Conservation (phyloP, 202 grass and related monocot species). For the Panicum virgatum region DNA sequence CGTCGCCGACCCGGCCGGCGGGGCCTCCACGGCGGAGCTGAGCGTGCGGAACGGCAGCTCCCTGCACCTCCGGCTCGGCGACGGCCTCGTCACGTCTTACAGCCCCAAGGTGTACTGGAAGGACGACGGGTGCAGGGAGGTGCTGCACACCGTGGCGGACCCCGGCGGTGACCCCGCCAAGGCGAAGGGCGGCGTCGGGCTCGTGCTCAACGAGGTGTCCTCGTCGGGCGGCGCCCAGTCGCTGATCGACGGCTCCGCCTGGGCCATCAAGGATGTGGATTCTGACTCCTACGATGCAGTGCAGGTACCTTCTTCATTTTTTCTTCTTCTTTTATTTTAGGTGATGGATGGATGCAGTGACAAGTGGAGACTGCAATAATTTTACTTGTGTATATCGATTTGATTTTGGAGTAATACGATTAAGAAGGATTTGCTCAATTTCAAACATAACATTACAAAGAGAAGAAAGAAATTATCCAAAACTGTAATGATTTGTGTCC, state of each 20-base stretch:
- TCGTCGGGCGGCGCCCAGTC: conserved; percentile 23
- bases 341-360: neutral
- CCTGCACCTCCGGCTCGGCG: conserved; percentile 63
- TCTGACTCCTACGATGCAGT: conserved; percentile 87
- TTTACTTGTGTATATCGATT: too few relatives aligned
- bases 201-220: conserved; percentile 69
- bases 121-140: conserved; percentile 75
- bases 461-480: neutral
- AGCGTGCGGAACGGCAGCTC: conserved; percentile 87
- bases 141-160: conserved; percentile 63
- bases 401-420: neutral
- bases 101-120: conserved; percentile 89
- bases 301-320: conserved; percentile 42
- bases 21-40: conserved; percentile 58
- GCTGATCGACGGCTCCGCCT: conserved; percentile 47
- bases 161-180: neutral
- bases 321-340: neutral
- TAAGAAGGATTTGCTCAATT: neutral
- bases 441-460: neutral
- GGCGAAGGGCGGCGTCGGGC: conserved; percentile 60
- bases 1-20: conserved; percentile 50
- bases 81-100: conserved; percentile 89
- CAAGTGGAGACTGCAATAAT: neutral
- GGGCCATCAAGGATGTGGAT: conserved; percentile 71
- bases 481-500: neutral